phyloP scores from a whole-genome alignment of 2,329 filamentous ascomycete genomes.

The Chaetomium sp. region DNA sequence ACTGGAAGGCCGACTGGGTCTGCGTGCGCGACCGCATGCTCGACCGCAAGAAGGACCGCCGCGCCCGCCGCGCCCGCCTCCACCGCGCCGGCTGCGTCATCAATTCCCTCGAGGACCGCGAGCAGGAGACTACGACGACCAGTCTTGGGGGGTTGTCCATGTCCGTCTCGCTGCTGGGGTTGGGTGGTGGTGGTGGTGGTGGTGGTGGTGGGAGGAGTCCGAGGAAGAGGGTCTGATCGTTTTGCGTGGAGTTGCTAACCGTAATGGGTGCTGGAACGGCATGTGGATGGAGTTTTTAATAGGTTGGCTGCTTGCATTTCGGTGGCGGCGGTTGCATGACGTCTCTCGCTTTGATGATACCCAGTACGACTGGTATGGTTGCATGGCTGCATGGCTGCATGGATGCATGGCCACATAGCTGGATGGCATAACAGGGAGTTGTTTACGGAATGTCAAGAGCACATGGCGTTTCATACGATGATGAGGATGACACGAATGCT shows the following conservation, averaged over 20 bases:
- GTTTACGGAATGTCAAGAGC: background rate
- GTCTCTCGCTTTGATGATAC: slow-evolving; percentile 20
- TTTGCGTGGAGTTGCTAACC: background rate
- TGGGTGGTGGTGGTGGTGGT: slow-evolving; percentile 17
- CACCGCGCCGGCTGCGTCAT: slow-evolving; percentile 22
- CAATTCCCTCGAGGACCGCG: slow-evolving; percentile 6
- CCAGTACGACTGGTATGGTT: slow-evolving; percentile 13
- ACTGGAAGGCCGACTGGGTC: slow-evolving; percentile 64
- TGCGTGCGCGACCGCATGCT: slow-evolving; percentile 33
- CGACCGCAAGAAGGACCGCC: slow-evolving; percentile 28
- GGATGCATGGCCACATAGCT: background rate
- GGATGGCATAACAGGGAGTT: slow-evolving; percentile 7
- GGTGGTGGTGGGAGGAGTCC: slow-evolving; percentile 7
- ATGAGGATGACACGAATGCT: background rate
- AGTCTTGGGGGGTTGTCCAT: slow-evolving; percentile 24
- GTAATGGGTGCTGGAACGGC: background rate
- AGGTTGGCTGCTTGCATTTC: background rate
- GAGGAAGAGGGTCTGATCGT: background rate
- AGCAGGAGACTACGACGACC: slow-evolving; percentile 17
- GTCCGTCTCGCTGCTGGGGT: slow-evolving; percentile 17
- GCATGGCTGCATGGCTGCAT: slow-evolving; percentile 7
- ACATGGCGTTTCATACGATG: background rate
- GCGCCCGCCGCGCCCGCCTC: slow-evolving; percentile 17
- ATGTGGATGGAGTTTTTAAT: background rate
- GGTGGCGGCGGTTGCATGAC: slow-evolving; percentile 7